Evolutionary conservation across 2,329 filamentous ascomycete genomes (phyloP), one percentile per base, ranked within the genome.

Genomic region (Hirsutella minnesotensis): DNA sequence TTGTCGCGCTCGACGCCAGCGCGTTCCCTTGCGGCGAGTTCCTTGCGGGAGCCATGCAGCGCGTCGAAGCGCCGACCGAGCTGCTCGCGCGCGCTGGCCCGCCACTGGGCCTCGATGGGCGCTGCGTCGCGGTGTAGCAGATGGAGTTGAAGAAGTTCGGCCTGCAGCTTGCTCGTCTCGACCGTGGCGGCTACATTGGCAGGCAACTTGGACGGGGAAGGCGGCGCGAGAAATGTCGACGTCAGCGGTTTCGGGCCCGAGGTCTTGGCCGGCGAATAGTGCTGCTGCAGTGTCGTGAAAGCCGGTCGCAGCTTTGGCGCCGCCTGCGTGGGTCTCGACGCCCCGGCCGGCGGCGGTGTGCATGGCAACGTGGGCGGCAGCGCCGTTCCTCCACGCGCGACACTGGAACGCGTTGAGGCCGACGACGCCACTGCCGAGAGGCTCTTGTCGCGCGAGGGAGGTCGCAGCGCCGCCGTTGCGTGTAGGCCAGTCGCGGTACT

Each of bases 221-320:
- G 72, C 1, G 77, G 74, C 16, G 73, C 74, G 37, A 80, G 69
- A 58, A 68, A 72, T 34, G 69, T 66, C 13, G 75, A 64, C 0
- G 74, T 74, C n/a, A 76, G 64, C 5, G 79, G 76, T 47, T 83
- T 84, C 0, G 79, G 75, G 0, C 73, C 69, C 9, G 68, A 62
- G 4, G 66, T 67, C 53, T 82, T 82, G 37, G 74, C 73, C 0
- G 81, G 80, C 22, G 76, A 80, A 62, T 75, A 83, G 60, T 83
- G 77, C 50, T 83, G 79, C 50, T 83, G 79, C 33, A 76, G 69
- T 1, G 73, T 81, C 39, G 68, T 74, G 59, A 83, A 83, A 38
- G 70, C 63, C 0, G 77, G 75, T 9, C 71, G 70, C 21, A 64
- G 60, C n/a, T 62, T 58, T 16, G 62, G 57, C 34, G 56, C 57